These are phyloP conservation scores for Starmerella sirachaensis DNA, from an alignment of 805 yeast species.

Conservation along the genomic window DNA sequence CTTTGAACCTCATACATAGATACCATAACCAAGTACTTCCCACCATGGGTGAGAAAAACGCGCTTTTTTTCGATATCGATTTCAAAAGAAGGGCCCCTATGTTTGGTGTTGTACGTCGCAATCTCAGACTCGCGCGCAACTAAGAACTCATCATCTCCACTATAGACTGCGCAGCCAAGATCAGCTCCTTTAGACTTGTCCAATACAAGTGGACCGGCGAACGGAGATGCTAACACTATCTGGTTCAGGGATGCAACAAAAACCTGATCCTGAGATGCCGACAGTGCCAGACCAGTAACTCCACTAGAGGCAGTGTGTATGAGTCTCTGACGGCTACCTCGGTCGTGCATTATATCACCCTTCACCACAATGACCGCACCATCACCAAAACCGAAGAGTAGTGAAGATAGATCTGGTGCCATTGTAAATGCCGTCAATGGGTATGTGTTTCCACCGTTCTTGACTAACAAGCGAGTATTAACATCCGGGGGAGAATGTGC, in stretches of 20 bases:
- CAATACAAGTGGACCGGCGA: slow-evolving; percentile 38
- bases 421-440: slow-evolving; percentile 61
- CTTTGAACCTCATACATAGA: slow-evolving; percentile 9
- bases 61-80: slow-evolving; percentile 47
- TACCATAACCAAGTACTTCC: slow-evolving; percentile 40
- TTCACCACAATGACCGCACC: slow-evolving; percentile 72
- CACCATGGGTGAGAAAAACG: slow-evolving; percentile 35
- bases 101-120: slow-evolving; percentile 40
- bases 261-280: slow-evolving; percentile 30
- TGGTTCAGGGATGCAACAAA: slow-evolving; percentile 67
- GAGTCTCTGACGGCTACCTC: slow-evolving; percentile 79
- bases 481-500: slow-evolving; percentile 14
- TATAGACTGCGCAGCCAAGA: slow-evolving; percentile 32
- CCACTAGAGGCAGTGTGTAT: slow-evolving; percentile 64
- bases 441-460: slow-evolving; percentile 62
- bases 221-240: slow-evolving; percentile 56
- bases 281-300: slow-evolving; percentile 61
- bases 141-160: slow-evolving; percentile 38
- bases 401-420: slow-evolving; percentile 44
- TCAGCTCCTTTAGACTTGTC: slow-evolving; percentile 39
- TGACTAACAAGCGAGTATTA: slow-evolving; percentile 19
- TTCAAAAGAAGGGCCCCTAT: slow-evolving; percentile 36
- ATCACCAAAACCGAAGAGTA: slow-evolving; percentile 70
- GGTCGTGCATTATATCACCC: slow-evolving; percentile 78
- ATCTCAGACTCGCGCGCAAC: slow-evolving; percentile 57